Percentiles rank a stretch among this genome's conserved stretches.
These are phyloP conservation scores for Aureobasidium pullulans DNA, from an alignment of 2,329 filamentous ascomycete species.

Conservation along the genomic window DNA sequence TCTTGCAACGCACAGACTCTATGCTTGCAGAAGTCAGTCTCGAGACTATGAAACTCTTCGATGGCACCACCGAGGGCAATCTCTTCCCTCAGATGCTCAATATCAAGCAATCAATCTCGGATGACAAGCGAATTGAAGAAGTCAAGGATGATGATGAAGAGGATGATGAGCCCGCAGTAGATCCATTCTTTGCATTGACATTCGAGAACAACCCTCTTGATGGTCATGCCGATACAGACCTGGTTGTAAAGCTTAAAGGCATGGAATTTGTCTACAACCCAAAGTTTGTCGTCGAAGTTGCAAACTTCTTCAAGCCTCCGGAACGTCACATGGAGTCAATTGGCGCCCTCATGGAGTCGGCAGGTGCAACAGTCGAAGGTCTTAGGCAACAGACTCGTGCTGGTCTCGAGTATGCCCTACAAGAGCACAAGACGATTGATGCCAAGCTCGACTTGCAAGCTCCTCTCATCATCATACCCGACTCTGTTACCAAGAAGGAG, in stretches of 20 bases:
- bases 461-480: slow-evolving; percentile 90
- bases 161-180: slow-evolving; percentile 46
- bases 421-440: slow-evolving; percentile 97
- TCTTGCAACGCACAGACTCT: slow-evolving; percentile 83
- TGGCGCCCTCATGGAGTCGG: slow-evolving; percentile 86
- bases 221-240: slow-evolving; percentile 79
- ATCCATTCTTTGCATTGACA: slow-evolving; percentile 86
- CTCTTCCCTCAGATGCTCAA: slow-evolving; percentile 91
- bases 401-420: slow-evolving; percentile 88
- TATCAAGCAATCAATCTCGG: slow-evolving; percentile 68
- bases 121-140: slow-evolving; percentile 43
- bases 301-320: slow-evolving; percentile 92
- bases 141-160: slow-evolving; percentile 40
- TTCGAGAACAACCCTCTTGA: slow-evolving; percentile 95
- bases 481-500: slow-evolving; percentile 74
- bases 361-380: slow-evolving; percentile 90
- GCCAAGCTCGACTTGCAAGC: slow-evolving; percentile 92
- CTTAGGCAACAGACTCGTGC: slow-evolving; percentile 91
- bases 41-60: slow-evolving; percentile 86
- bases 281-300: slow-evolving; percentile 80
- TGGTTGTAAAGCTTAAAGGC: slow-evolving; percentile 87
- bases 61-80: slow-evolving; percentile 86
- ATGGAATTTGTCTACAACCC: slow-evolving; percentile 98
- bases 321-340: slow-evolving; percentile 99
- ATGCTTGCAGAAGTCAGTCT: slow-evolving; percentile 82